Evolutionary conservation across 2,329 filamentous ascomycete species (phyloP), one percentile per base, ranked within the genome.

Genomic region (Stylonectria norvegica): DNA sequence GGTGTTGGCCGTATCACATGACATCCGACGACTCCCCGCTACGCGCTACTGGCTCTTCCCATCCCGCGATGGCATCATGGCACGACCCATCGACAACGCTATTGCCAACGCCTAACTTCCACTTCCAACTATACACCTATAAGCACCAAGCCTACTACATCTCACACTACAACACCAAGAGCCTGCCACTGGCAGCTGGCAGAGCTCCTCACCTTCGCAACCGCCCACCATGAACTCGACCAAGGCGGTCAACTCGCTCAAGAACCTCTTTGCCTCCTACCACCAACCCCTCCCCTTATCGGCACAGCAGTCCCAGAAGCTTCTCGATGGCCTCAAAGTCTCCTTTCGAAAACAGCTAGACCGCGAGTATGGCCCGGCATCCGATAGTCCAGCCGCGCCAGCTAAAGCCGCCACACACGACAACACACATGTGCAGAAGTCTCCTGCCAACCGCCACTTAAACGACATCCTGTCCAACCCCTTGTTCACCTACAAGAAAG

Each of bases 301-400:
- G 31, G 61, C 64, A 30, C 66, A 68, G 39, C 73, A 79, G 40
- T 73, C 75, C 18, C 69, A 75, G 45, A 72, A 73, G 50, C 69
- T 81, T 7, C 73, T 80, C 47, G 68, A 78, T 38, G 68, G 70
- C 22, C 67, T 81, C 36, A 81, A 78, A 36, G 61, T 66, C 5
- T 79, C 76, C 3, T 81, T 81, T 55, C 71, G 77, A 36, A 69
- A 69, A 39, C 72, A 78, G 20, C 72, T 81, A n/a, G 76, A 80
- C 51, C 67, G 63, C 30, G 76, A 81, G 53, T 73, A 81, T 52
- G 76, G 76, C 44, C 70, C 63, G 54, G 55, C 65, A 20, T 48
- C 60, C 12, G 56, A 66, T 7, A 47, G 48, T 25, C 48, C 32
- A 7, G 22, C 22, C 12, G 7, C 22, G 22, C 43, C 42, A 8